Percentiles rank a stretch among this genome's conserved stretches.
These are phyloP conservation scores for Pseudoneurospora amorphoporcata DNA, from an alignment of 495 filamentous ascomycete species.

Conservation along the genomic window DNA sequence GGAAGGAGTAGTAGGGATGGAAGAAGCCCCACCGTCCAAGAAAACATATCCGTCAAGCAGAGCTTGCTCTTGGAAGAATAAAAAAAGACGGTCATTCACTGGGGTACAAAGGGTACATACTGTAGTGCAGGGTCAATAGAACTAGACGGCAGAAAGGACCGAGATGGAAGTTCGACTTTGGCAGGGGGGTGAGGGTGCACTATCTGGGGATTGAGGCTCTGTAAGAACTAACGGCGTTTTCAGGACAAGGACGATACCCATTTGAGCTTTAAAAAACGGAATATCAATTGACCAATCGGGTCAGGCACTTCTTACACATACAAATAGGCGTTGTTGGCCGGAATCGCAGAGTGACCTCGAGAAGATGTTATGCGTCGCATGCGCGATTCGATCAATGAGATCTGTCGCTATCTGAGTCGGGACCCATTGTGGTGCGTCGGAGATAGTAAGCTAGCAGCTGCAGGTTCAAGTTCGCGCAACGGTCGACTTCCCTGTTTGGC, in stretches of 20 bases:
- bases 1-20: neutral
- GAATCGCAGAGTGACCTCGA: neutral
- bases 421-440: no score
- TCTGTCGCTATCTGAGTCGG: neutral
- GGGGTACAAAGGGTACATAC: neutral
- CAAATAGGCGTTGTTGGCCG: no score
- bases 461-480: no score
- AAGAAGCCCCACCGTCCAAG: neutral
- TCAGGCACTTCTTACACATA: no score
- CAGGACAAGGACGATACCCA: neutral
- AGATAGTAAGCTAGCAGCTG: neutral
- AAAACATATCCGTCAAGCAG: neutral
- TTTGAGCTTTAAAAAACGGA: no score
- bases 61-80: neutral
- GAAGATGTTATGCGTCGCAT: neutral
- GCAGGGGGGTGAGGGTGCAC: neutral
- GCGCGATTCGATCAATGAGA: neutral
- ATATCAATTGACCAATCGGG: no score
- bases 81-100: neutral
- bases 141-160: neutral
- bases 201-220: neutral
- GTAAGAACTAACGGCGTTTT: fast-evolving
- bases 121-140: neutral
- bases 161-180: neutral
- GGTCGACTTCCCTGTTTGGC: neutral